Evolutionary conservation across 106 monocot genomes (phyloP), one percentile per base, ranked within the genome.

Genomic region (Ottelia alismoides): DNA sequence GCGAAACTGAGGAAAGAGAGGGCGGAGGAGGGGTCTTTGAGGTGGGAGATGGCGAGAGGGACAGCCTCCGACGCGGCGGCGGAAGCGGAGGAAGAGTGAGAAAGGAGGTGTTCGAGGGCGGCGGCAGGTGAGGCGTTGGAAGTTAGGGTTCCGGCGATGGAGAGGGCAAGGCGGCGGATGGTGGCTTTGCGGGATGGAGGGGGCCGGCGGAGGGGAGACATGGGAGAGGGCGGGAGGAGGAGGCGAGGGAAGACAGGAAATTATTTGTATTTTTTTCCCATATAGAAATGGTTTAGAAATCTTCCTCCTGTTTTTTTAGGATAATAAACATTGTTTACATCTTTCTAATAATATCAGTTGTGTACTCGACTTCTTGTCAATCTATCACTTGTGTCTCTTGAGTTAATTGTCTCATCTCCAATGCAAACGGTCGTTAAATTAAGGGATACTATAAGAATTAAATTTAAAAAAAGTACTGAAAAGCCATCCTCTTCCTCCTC

Each of bases 1-100:
- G 49, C 62, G 72, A 76, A 84, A 46, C 51, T 19, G 68, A 80
- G 74, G 76, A 84, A 72, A 44, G 66, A 64, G 56, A 94, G 51
- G 31, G 88, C 73, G 14, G 57, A 49, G 69, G 67, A 72, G 12
- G 88, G 71, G 73, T 81, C 73, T 35, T 53, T 70, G 55, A 81
- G 50, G 45, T 57, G 65, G 63, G 73, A 31, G 58, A 88, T 31
- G 35, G 72, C 59, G 19, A 62, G 56, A 17, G 78, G 49, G 25
- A 78, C 40, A 23, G 47, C 27, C 2, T 66, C 64, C 25, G 52
- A 52, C 23, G 31, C 23, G 22, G 30, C 22, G 60, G 57, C 57
- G 26, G 25, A 11, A 52, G 29, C 44, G 57, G 32, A 66, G 22
- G 47, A 78, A 35, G 48, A 75, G 43, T n/a, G 19, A 52, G 53